Evolutionary conservation across 768 basidiomycete species (phyloP).

Genomic region (Crucibulum laeve): DNA sequence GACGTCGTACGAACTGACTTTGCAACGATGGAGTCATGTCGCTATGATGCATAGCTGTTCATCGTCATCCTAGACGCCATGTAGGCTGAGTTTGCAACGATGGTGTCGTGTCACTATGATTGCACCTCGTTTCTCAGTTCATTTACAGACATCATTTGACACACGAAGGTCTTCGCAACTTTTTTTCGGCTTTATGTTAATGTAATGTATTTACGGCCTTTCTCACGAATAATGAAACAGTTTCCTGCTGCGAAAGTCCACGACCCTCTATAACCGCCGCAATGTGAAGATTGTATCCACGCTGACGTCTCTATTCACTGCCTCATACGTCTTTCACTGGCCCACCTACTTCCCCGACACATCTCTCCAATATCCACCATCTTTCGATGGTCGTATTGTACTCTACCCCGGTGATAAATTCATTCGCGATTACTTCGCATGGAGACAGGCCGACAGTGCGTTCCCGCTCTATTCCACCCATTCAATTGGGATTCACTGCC

Average conservation of each 20-base stretch:
- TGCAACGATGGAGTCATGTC: too few species aligned
- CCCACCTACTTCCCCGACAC: constrained; percentile 67
- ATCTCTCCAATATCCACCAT: constrained; percentile 77
- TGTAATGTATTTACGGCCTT: neutral
- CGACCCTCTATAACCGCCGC: constrained; percentile 80
- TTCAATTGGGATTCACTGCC: constrained; percentile 6
- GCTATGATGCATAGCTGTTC: too few species aligned
- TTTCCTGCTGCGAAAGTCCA: constrained; percentile 77
- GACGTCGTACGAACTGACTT: too few species aligned
- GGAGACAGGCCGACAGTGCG: constrained; percentile 96
- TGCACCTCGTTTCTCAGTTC: too few species aligned
- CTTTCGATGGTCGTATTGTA: constrained; percentile 88
- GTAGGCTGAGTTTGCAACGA: too few species aligned
- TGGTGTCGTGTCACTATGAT: too few species aligned
- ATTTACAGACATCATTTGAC: too few species aligned
- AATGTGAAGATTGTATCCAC: constrained; percentile 83
- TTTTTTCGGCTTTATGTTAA: too few species aligned
- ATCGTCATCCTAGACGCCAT: too few species aligned
- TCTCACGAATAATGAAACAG: constrained; percentile 33
- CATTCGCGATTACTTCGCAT: constrained; percentile 89
- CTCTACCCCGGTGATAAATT: constrained; percentile 71
- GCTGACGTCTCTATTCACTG: constrained; percentile 84
- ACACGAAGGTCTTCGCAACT: too few species aligned
- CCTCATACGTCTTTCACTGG: constrained; percentile 89
- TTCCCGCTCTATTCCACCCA: constrained; percentile 7